Evolutionary conservation across 2,329 filamentous ascomycete genomes (phyloP).

Genomic region (Corynespora cassiicola): DNA sequence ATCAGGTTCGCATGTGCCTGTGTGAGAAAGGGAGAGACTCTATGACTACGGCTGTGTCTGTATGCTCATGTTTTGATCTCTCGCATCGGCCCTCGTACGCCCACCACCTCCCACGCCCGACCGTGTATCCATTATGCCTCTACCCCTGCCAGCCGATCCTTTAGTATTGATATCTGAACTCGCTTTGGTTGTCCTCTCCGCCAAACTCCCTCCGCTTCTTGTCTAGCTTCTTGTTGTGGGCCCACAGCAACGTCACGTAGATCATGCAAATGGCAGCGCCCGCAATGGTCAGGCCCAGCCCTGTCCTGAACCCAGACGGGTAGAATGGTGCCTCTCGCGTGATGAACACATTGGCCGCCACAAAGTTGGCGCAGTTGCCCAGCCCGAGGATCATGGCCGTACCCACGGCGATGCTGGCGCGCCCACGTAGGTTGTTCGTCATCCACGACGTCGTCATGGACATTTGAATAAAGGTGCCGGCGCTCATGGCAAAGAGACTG

Average conservation of each 20-base stretch:
- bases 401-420: constrained; percentile 28
- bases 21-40: too few relatives aligned
- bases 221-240: constrained; percentile 57
- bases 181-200: constrained; percentile 27
- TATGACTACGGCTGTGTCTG: too few relatives aligned
- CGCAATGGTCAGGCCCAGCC: constrained; percentile 40
- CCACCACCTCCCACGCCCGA: too few relatives aligned
- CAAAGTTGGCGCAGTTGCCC: constrained; percentile 63
- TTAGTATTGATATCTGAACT: constrained; percentile 34
- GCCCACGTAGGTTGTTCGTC: constrained; percentile 56
- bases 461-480: constrained; percentile 58
- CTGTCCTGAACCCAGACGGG: constrained; percentile 34
- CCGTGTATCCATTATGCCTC: background rate
- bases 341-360: constrained; percentile 53
- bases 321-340: constrained; percentile 33
- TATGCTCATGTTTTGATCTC: too few relatives aligned
- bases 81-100: too few relatives aligned
- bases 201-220: constrained; percentile 24
- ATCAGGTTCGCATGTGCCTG: too few relatives aligned
- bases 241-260: constrained; percentile 54
- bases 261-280: constrained; percentile 24
- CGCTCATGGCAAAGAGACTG: constrained; percentile 35
- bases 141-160: too few relatives aligned
- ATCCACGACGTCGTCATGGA: constrained; percentile 61
- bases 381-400: constrained; percentile 40